Evolutionary conservation across 2,329 filamentous ascomycete species (phyloP), one percentile per base, ranked within the genome.

Genomic region (Fusarium sp.): DNA sequence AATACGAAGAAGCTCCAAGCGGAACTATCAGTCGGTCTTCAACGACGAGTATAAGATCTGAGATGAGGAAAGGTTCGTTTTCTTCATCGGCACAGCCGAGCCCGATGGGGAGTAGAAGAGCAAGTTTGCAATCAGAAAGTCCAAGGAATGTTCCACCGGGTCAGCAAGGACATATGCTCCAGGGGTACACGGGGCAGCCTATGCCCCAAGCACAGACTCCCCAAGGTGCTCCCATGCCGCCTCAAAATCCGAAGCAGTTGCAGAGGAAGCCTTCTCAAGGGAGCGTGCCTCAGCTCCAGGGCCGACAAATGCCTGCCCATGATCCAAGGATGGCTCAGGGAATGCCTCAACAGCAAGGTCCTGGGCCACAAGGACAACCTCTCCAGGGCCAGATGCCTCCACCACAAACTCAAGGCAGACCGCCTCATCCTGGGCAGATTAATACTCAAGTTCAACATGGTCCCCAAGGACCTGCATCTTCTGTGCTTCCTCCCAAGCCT

Each of bases 1-100:
- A 77, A 52, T 65, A 73, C 4, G 72, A 76, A 4, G 74, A 76
- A 48, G 60, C 54, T 13, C n/a, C 63, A 4, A 46, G 61, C 18
- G n/a, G 46, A 25, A 58, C 63, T 5, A 60, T 63, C 12, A 74
- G 70, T 20, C 64, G 68, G 3, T 71, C 74, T 6, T 72, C 74
- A 3, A 64, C 73, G 3, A 40, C 58, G 25, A 74, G 61, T 34
- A 49, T 65, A 7, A 62, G 66, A 3, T 55, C 53, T 2, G 67
- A 63, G 7, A 65, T 69, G 10, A 54, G 69, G 27, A 66, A 65
- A 7, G 68, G 55, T 7, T 75, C 73, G 1, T 5, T 69, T 15
- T 62, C 47, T 24, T 74, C 57, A 7, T 70, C 72, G 7, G 24
- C 55, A 5, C 72, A 71, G 45, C 65, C 58, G n/a, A 72, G 71